Conservation (phyloP, 352 stramenopile genomes). For the Phytophthora kernoviae region DNA sequence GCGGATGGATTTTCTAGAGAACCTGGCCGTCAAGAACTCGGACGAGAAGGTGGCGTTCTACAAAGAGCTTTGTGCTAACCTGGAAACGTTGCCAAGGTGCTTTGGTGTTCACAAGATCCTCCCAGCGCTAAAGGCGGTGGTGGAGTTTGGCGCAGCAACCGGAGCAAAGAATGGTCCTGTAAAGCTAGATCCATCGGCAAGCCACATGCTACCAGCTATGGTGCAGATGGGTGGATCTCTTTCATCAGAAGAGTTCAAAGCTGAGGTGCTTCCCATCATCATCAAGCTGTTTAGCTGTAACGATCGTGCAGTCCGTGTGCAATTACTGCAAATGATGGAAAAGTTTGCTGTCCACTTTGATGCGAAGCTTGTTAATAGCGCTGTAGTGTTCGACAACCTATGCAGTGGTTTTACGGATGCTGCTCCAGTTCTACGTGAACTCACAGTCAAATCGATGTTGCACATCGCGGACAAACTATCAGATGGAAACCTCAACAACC, state of each 20-base stretch:
- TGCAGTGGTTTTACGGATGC: conserved; percentile 92
- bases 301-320: conserved; percentile 88
- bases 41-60: conserved; percentile 95
- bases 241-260: conserved; percentile 82
- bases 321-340: conserved; percentile 93
- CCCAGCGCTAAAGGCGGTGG: conserved; percentile 78
- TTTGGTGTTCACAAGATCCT: conserved; percentile 90
- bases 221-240: conserved; percentile 85
- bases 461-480: conserved; percentile 91
- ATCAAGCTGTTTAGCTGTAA: conserved; percentile 92
- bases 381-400: conserved; percentile 91
- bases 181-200: conserved; percentile 85
- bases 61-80: conserved; percentile 88
- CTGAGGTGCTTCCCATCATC: conserved; percentile 88
- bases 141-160: conserved; percentile 75
- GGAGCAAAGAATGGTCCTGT: conserved; percentile 63
- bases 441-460: conserved; percentile 93
- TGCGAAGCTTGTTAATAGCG: conserved; percentile 90
- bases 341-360: conserved; percentile 90
- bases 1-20: conserved; percentile 93
- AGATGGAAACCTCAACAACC: conserved; percentile 91
- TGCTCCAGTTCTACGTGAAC: conserved; percentile 85
- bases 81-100: conserved; percentile 63
- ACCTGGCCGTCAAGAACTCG: conserved; percentile 92
- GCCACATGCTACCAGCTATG: conserved; percentile 88